Percentiles rank a stretch among this genome's conserved stretches.
phyloP scores from a whole-genome alignment of 148 eudicot genomes.

The Diospyros kaki region DNA sequence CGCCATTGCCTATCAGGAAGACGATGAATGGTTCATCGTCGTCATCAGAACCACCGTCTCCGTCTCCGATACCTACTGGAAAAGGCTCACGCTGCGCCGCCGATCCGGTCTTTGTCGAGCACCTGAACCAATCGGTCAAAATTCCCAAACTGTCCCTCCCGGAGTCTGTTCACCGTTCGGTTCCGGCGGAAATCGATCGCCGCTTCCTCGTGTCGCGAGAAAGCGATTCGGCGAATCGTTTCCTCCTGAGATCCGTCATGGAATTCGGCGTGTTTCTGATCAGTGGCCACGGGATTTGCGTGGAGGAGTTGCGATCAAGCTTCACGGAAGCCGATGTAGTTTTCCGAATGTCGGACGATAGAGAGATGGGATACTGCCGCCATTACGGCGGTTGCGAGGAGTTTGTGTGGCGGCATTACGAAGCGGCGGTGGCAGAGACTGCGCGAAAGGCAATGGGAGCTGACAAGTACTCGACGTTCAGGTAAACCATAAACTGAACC shows the following conservation, averaged over 20 bases:
- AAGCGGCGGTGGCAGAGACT: slow-evolving; percentile 40
- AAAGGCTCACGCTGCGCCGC: slow-evolving; percentile 53
- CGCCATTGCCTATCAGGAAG: slow-evolving; percentile 5
- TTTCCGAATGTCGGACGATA: slow-evolving; percentile 40
- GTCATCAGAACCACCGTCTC: slow-evolving; percentile 29
- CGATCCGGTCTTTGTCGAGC: slow-evolving; percentile 32
- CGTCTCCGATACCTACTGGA: slow-evolving; percentile 73
- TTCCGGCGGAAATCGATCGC: slow-evolving; percentile 44
- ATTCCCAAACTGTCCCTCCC: slow-evolving; percentile 66
- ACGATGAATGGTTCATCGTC: neutral
- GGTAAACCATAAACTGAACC: slow-evolving; percentile 25
- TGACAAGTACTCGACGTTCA: slow-evolving; percentile 46
- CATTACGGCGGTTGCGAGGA: slow-evolving; percentile 46
- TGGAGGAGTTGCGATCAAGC: slow-evolving; percentile 38
- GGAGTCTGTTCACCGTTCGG: slow-evolving; percentile 25
- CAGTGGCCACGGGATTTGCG: slow-evolving; percentile 48
- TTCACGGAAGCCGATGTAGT: slow-evolving; percentile 44
- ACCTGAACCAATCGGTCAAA: slow-evolving; percentile 34
- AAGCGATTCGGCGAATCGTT: slow-evolving; percentile 34
- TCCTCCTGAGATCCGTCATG: slow-evolving; percentile 35
- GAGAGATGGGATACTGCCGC: slow-evolving; percentile 21
- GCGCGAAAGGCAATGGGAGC: slow-evolving; percentile 50
- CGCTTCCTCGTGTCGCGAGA: slow-evolving; percentile 34
- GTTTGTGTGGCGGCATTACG: slow-evolving; percentile 57
- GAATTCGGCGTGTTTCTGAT: slow-evolving; percentile 60